These are phyloP conservation scores for Ustilago tritici DNA, from an alignment of 1,284 basidiomycete genomes.

Conservation along the genomic window DNA sequence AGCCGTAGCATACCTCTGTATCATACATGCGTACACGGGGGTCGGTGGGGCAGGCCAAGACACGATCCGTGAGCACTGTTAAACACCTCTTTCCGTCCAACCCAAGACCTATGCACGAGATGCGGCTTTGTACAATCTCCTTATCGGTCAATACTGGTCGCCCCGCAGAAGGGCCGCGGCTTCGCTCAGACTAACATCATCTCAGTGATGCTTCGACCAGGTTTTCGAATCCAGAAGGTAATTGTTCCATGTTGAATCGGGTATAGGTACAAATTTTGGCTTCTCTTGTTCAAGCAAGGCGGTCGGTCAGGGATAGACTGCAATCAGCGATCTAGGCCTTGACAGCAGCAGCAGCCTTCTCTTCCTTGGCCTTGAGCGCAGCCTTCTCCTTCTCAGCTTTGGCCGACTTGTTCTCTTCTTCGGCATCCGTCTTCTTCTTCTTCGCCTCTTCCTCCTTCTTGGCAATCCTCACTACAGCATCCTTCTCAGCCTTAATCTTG, in stretches of 20 bases:
- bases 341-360: slow-evolving; percentile 14
- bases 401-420: slow-evolving; percentile 15
- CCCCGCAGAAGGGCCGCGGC: too few species aligned
- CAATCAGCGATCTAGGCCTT: slow-evolving; percentile 2
- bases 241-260: not conserved
- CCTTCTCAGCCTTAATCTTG: slow-evolving; percentile 21
- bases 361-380: slow-evolving; percentile 6
- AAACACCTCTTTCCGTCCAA: too few species aligned
- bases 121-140: too few species aligned
- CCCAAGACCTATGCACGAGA: too few species aligned
- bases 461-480: slow-evolving; percentile 15
- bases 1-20: too few species aligned
- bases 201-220: too few species aligned
- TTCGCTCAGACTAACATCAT: too few species aligned
- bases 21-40: too few species aligned
- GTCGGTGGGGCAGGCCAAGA: too few species aligned
- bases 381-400: slow-evolving; percentile 27
- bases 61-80: too few species aligned
- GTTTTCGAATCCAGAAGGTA: too few species aligned
- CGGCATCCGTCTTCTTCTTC: slow-evolving; percentile 14
- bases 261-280: not conserved
- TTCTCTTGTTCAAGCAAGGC: not conserved
- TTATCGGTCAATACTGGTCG: too few species aligned
- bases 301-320: not conserved
- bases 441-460: slow-evolving; percentile 30